phyloP scores from a whole-genome alignment of 257 asterid species.

The Cinchona pubescens region DNA sequence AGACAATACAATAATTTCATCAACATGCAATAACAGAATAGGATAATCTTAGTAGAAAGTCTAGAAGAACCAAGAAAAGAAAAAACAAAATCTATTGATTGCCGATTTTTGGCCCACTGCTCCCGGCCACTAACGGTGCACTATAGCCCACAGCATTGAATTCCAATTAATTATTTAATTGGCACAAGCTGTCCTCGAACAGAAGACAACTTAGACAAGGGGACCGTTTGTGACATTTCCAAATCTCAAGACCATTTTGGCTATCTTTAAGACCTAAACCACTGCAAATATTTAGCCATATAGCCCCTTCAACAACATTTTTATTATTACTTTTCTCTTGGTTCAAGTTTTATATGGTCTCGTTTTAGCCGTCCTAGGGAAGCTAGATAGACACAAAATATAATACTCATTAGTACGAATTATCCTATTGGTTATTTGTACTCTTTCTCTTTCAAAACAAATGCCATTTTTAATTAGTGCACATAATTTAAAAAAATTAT shows the following conservation, averaged over 20 bases:
- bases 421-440: not conserved
- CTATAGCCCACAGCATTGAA: slow-evolving; percentile 32
- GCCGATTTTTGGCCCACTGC: slow-evolving; percentile 17
- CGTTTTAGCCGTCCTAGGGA: not conserved
- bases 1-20: not conserved
- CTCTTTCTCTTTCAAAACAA: too few species aligned
- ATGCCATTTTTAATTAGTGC: too few species aligned
- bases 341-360: not conserved
- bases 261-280: not conserved
- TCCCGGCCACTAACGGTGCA: slow-evolving; percentile 20
- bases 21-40: not conserved
- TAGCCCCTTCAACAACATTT: slow-evolving; percentile 25
- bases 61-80: not conserved
- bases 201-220: slow-evolving; percentile 44
- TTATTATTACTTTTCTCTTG: not conserved
- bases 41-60: too few species aligned
- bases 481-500: too few species aligned
- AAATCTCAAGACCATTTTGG: slow-evolving; percentile 39
- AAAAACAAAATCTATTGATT: not conserved
- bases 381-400: slow-evolving; percentile 4
- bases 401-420: not conserved
- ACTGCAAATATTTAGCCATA: slow-evolving; percentile 1
- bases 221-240: slow-evolving; percentile 39
- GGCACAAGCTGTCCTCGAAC: slow-evolving; percentile 20
- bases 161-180: slow-evolving; percentile 4